Evolutionary conservation across 2,329 filamentous ascomycete genomes (phyloP).

Genomic region (Cadophora malorum): DNA sequence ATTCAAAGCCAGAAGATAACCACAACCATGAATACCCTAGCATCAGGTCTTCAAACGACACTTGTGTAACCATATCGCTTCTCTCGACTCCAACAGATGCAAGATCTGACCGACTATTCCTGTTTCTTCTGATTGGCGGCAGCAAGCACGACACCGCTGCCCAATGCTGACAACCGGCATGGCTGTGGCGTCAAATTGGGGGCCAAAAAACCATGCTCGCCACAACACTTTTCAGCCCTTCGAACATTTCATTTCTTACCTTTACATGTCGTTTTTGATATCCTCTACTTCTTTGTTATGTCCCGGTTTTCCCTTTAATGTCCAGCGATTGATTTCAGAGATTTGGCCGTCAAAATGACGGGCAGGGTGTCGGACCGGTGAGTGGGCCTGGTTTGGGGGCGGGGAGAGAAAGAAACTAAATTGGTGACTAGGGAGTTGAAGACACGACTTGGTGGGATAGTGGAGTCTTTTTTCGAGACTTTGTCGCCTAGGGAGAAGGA

Average conservation of each 20-base stretch:
- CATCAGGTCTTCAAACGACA: not conserved
- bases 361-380: conserved; percentile 1
- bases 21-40: not conserved
- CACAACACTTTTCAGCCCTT: not conserved
- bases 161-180: not conserved
- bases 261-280: not conserved
- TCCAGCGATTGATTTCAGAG: not conserved
- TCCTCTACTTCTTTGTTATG: not conserved
- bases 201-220: not conserved
- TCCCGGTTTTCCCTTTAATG: not conserved
- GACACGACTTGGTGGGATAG: conserved; percentile 12
- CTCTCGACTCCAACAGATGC: not conserved
- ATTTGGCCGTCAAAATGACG: not conserved
- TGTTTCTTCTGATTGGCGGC: not conserved
- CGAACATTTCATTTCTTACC: not conserved
- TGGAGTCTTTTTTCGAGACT: conserved; percentile 9
- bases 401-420: not conserved
- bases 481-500: conserved; percentile 6
- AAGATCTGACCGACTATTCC: not conserved
- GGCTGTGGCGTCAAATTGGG: not conserved
- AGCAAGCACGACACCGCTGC: not conserved
- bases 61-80: not conserved
- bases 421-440: not conserved
- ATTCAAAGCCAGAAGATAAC: no score
- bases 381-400: not conserved